phyloP scores from a whole-genome alignment of 2,329 filamentous ascomycete species.

The Trichoderma arundinaceum region DNA sequence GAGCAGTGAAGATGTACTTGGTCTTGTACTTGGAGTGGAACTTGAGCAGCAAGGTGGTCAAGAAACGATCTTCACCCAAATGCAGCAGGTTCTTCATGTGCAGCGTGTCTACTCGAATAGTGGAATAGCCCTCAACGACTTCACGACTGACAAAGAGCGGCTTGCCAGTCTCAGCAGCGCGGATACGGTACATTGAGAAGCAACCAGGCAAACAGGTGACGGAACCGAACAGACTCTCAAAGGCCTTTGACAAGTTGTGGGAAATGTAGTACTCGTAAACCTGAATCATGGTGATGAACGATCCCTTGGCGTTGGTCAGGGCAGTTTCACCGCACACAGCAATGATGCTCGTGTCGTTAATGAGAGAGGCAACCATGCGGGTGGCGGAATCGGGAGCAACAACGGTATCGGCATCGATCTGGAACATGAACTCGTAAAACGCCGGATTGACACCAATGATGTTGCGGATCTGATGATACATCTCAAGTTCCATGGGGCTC shows the following conservation, averaged over 20 bases:
- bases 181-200: slow-evolving; percentile 99
- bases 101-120: slow-evolving; percentile 94
- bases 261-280: slow-evolving; percentile 99
- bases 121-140: slow-evolving; percentile 83
- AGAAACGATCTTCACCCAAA: slow-evolving; percentile 94
- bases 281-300: slow-evolving; percentile 98
- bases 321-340: slow-evolving; percentile 94
- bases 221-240: slow-evolving; percentile 94
- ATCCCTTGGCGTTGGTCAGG: slow-evolving; percentile 89
- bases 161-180: slow-evolving; percentile 91
- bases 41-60: slow-evolving; percentile 93
- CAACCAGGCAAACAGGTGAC: slow-evolving; percentile 98
- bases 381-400: slow-evolving; percentile 88
- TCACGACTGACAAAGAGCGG: slow-evolving; percentile 95
- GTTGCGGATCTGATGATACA: slow-evolving; percentile 98
- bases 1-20: slow-evolving; percentile 90
- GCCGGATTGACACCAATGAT: slow-evolving; percentile 98
- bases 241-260: slow-evolving; percentile 94
- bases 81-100: slow-evolving; percentile 99
- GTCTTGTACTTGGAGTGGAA: slow-evolving; percentile 95
- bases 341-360: slow-evolving; percentile 91
- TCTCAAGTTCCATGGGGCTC: slow-evolving; percentile 95
- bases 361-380: slow-evolving; percentile 88
- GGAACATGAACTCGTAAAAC: slow-evolving; percentile 95
- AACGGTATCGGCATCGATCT: slow-evolving; percentile 97